Base-by-base conservation (phyloP, 75 land plant genomes). In the Cryptomeria japonica region DNA sequence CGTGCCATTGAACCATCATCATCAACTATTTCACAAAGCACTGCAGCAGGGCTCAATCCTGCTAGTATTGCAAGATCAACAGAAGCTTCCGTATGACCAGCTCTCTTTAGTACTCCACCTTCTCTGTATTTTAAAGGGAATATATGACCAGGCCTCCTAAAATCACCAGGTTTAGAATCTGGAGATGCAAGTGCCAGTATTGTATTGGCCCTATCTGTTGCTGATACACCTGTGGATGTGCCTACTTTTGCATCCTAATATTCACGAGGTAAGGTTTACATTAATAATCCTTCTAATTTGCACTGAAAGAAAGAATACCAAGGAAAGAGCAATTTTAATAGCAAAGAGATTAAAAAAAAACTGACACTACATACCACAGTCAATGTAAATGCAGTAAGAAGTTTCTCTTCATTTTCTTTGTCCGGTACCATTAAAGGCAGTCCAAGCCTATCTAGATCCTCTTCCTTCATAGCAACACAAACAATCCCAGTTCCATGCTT, bases 11-110 rank as follows among this genome's bases (percentile, higher is more conserved):
- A 95, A 84, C 99, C 99, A 93, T 98, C 99, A 34, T 97, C 93
- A 90, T 98, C 96, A 46, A 98, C 99, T 64, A 98, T 88, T 94
- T 98, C 99, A 90, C 99, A 96, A n/a, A 98, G 85, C 61, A 98
- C 98, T 83, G 92, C 97, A 86, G 88, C 96, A 87, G 99, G 96
- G 34, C 91, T 89, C 36, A 97, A 87, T 15, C 99, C 99, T 87
- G 99, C 99, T 83, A 98, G 88, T 84, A 92, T 55, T 38, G 98
- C 92, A 80, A 98, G 95, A 94, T 98, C 99, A 49, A 95, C 93
- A 85, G 99, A 92, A 13, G 99, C 99, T 93, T 98, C 99, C 25
- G 99, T 98, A 86, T 98, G 99, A 22, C 99, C 99, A 88, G 97
- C 97, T 89, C 99, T 94, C 92, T 97, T 97, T n/a, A 98, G 84